Base-by-base conservation (phyloP, 306 rosid species). In the Biancaea sappan region DNA sequence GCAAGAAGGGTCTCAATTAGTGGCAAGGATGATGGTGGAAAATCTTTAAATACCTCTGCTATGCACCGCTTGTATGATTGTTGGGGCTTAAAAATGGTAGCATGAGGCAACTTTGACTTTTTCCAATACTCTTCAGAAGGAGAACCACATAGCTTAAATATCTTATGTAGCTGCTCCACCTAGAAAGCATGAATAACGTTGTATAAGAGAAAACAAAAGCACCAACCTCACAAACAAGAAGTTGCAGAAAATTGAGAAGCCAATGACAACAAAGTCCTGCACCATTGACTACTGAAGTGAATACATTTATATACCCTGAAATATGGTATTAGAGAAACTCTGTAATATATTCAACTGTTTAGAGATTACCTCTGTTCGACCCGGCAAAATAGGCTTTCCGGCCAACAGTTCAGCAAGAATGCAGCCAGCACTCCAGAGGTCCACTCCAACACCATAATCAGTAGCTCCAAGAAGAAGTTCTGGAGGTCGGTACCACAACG, bases 401-500 rank as follows among this genome's bases (percentile, higher is more conserved):
- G 94, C 96, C 81, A 88, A 81, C 73, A 92, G 72, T 78, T 92
- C 96, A 48, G 94, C 98, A 72, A 92, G 85, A 75, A 92, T 92
- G 86, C 98, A 92, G 65, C 98, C 98, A 71, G 98, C 96, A 84
- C 98, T 92, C 98, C 98, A 92, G 43, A 92, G 84, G 82, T 90
- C 98, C 38, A 92, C 92, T 61, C 94, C 98, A 22, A 88, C 92
- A 61, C 89, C 86, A 81, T 90, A 92, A 77, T 92, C 91, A 21
- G 98, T 92, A 83, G 94, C 92, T 57, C 98, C 98, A 22, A 92
- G 92, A 72, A 92, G 96, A 80, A 90, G 92, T 83, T 92, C 96
- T 3, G 96, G 96, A 19, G 98, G 90, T 65, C 98, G 85, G 82
- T 92, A 92, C 98, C 98, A 90, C 24, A 92, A 77, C 72, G 98